Base-by-base conservation (phyloP, 106 monocot genomes). In the Triglochin maritima region DNA sequence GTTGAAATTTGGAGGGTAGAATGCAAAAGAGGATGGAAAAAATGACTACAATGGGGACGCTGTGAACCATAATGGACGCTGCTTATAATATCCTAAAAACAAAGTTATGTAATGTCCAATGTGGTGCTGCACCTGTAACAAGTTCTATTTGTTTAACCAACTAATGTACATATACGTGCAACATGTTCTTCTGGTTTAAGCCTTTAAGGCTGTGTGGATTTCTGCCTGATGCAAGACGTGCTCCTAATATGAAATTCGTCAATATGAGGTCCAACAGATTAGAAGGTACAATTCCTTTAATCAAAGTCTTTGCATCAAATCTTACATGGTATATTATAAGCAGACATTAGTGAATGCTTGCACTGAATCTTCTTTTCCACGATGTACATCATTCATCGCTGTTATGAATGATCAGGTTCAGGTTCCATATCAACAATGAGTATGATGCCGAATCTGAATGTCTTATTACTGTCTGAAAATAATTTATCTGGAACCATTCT, bases 371-470 rank as follows among this genome's bases (percentile, higher is more conserved):
- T 29, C 29, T 29, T 29, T 29, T 29, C 29, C 29, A 8, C 12
- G 12, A 29, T 29, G 29, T 29, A 29, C 29, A 29, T 29, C 29
- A 29, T 29, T 29, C 29, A 29, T 0, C 29, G 29, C 12, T 53
- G 29, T 29, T 29, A 29, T 29, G 29, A 29, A 29, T 29, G 29
- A 46, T 2, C 63, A 63, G 63, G 63, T 46, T 63, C 12, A 4
- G 46, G 13, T 45, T 63, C 46, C 46, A n/a, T 63, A 9, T 63
- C 63, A 50, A 50, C 13, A 6, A 17, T 66, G 3, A 17, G 50
- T 9, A 50, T 66, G 50, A 66, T 66, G 65, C 65, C 65, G 13
- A 49, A 29, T 50, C 13, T 66, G 17, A 16, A 42, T 9, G 9
- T 50, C 49, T 41, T 66, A 49, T 49, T 44, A 51, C 0, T 66